Conservation (phyloP, 768 basidiomycete species). For the Lactarius pseudohatsudake region DNA sequence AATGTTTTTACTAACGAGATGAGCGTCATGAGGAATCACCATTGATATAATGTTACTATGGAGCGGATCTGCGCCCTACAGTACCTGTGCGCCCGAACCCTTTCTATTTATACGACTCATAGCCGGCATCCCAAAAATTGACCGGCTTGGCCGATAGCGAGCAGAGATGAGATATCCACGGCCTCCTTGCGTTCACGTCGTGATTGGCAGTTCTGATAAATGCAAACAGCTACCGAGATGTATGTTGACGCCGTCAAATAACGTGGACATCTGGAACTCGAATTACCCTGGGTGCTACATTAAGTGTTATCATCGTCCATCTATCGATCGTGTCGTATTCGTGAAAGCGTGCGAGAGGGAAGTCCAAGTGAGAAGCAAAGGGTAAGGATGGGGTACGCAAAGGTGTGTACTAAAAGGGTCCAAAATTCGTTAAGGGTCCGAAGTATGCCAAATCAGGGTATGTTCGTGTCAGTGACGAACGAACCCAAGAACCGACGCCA, state of each 20-base stretch:
- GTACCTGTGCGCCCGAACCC: background rate
- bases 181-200: no score
- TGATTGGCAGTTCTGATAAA: slow-evolving; percentile 6
- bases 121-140: background rate
- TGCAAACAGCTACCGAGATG: background rate
- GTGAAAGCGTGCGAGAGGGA: background rate
- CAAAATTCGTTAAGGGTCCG: background rate
- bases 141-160: no score
- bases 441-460: background rate
- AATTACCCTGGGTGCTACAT: background rate
- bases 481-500: background rate
- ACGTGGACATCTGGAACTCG: background rate
- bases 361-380: background rate
- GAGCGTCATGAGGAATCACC: background rate
- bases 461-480: background rate
- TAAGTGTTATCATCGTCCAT: background rate
- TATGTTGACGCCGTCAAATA: background rate
- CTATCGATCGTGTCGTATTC: background rate
- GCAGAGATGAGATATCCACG: background rate
- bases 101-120: background rate
- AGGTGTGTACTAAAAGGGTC: background rate
- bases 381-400: background rate
- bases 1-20: background rate
- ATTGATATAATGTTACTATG: background rate
- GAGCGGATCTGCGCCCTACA: background rate